These are phyloP conservation scores for Globisporangium viniferum DNA, from an alignment of 352 stramenopile species.

Conservation along the genomic window DNA sequence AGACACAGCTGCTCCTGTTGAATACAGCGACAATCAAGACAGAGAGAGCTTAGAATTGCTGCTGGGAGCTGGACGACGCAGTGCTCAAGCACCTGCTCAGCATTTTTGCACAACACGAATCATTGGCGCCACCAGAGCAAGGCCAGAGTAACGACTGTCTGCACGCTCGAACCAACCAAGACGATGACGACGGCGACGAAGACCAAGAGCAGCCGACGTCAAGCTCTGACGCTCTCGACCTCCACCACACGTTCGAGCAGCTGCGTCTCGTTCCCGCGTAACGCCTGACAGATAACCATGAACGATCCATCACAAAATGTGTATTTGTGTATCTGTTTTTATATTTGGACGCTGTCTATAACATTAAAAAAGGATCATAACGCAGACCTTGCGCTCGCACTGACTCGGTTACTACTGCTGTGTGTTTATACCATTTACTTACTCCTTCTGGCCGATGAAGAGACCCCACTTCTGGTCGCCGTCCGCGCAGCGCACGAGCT, in stretches of 20 bases:
- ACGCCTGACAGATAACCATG: background rate
- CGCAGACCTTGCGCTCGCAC: background rate
- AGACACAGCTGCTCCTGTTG: background rate
- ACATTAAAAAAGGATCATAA: constrained; percentile 3
- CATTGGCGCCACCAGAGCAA: background rate
- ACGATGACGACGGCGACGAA: background rate
- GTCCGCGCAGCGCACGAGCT: constrained; percentile 60
- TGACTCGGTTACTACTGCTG: background rate
- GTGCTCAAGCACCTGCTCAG: background rate
- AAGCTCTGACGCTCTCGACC: background rate
- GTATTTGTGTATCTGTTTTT: constrained; percentile 1
- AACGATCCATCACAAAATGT: background rate
- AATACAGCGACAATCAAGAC: background rate
- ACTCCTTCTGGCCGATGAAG: constrained; percentile 61
- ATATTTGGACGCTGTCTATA: constrained; percentile 9
- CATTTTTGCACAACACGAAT: background rate
- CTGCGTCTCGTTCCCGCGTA: background rate
- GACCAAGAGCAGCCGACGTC: background rate
- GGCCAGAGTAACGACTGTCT: background rate
- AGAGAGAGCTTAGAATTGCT: too few species aligned
- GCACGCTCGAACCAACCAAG: background rate
- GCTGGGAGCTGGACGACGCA: background rate
- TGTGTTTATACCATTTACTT: constrained; percentile 5
- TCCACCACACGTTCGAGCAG: background rate
- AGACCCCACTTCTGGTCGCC: constrained; percentile 79